These are phyloP conservation scores for Eucalyptus albens DNA, from an alignment of 345 rosid genomes.

Conservation along the genomic window DNA sequence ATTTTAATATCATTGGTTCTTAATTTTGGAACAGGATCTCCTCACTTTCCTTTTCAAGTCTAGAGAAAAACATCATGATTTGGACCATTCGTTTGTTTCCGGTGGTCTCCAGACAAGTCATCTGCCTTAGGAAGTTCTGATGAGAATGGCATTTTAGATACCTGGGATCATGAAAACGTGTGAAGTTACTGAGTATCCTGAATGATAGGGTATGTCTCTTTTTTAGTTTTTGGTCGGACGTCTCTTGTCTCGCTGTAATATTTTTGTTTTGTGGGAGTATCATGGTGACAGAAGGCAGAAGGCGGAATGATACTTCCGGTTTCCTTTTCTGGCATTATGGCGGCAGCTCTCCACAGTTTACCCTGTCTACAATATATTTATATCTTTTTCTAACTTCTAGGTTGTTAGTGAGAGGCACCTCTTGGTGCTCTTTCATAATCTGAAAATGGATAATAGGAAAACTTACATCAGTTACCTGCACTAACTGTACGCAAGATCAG, in stretches of 20 bases:
- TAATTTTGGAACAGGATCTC: neutral
- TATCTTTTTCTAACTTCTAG: neutral
- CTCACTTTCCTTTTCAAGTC: neutral
- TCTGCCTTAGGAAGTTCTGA: conserved; percentile 94
- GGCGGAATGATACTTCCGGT: neutral
- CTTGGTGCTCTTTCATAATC: neutral
- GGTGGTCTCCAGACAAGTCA: conserved; percentile 88
- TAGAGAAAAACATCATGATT: neutral
- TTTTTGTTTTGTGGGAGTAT: neutral
- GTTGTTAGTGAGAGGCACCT: neutral
- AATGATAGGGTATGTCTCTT: neutral
- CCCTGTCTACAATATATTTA: neutral
- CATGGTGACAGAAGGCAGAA: neutral
- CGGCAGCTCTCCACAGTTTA: neutral
- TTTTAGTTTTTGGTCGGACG: too few species aligned
- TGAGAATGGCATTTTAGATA: conserved; percentile 80
- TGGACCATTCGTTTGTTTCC: neutral
- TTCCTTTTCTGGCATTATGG: neutral
- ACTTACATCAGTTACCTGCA: neutral
- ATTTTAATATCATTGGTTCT: neutral
- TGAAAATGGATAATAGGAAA: neutral
- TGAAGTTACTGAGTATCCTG: neutral
- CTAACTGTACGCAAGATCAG: neutral
- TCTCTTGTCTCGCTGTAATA: neutral
- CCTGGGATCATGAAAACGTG: conserved; percentile 87